Conservation (phyloP, 495 filamentous ascomycete species). For the Penicillium fimorum region DNA sequence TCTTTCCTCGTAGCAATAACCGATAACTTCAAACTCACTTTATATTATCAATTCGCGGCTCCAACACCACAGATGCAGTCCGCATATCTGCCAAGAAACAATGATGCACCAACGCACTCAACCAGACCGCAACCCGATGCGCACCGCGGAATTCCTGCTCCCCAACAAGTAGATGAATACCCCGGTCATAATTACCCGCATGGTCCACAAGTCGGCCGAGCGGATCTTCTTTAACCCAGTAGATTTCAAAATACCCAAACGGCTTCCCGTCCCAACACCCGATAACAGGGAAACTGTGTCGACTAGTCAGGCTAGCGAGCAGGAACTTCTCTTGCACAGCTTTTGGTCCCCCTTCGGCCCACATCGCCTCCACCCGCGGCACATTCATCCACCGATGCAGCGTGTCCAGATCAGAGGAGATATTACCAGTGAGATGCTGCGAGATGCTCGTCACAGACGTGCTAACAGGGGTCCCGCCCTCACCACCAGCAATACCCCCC, state of each 20-base stretch:
- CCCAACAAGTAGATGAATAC: slow-evolving; percentile 83
- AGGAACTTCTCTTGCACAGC: slow-evolving; percentile 69
- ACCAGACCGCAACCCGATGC: slow-evolving; percentile 73
- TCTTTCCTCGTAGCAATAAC: neutral
- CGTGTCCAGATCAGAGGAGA: slow-evolving; percentile 65
- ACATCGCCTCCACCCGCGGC: slow-evolving; percentile 76
- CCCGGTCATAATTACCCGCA: slow-evolving; percentile 79
- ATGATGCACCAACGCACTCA: slow-evolving; percentile 82
- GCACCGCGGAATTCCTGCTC: slow-evolving; percentile 87
- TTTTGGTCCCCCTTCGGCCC: slow-evolving; percentile 68
- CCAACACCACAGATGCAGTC: slow-evolving; percentile 77
- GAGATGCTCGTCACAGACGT: slow-evolving; percentile 28
- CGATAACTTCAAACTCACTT: slow-evolving; percentile 57
- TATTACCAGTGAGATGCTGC: slow-evolving; percentile 29
- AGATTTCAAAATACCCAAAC: slow-evolving; percentile 97
- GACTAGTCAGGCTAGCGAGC: slow-evolving; percentile 55
- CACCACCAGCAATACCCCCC: neutral
- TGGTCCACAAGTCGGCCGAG: slow-evolving; percentile 65
- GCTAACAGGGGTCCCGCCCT: slow-evolving; percentile 25
- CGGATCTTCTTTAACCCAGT: slow-evolving; percentile 95
- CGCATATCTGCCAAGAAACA: slow-evolving; percentile 76
- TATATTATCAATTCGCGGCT: slow-evolving; percentile 88
- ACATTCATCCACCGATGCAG: slow-evolving; percentile 89
- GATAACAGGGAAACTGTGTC: slow-evolving; percentile 85
- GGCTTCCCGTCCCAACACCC: slow-evolving; percentile 93